Conservation (phyloP, 2,329 filamentous ascomycete genomes). For the Orbilia blumenaviensis region DNA sequence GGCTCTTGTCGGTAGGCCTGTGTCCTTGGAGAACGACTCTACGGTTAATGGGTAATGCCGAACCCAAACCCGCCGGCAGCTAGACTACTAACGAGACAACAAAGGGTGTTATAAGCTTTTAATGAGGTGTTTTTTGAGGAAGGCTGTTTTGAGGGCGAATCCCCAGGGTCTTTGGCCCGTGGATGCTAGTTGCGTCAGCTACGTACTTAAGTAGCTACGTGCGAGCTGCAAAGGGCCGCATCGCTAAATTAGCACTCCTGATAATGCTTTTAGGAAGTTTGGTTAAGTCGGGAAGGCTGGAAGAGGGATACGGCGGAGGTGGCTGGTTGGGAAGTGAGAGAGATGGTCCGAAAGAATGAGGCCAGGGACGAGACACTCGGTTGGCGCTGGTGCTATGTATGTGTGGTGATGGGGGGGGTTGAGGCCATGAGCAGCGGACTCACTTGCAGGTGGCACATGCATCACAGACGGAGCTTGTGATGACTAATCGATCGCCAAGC, state of each 20-base stretch:
- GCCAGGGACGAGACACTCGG: neutral
- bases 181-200: slow-evolving; percentile 12
- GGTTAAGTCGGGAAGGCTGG: neutral
- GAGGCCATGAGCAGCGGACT: neutral
- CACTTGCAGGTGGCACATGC: slow-evolving; percentile 24
- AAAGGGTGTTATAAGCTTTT: too few species aligned
- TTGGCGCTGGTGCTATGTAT: neutral
- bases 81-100: too few species aligned
- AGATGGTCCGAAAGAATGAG: neutral
- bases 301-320: neutral
- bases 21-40: neutral
- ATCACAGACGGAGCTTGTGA: neutral
- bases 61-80: too few species aligned
- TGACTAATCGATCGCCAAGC: slow-evolving; percentile 16
- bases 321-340: neutral
- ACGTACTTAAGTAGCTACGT: too few species aligned
- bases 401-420: neutral
- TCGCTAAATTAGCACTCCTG: neutral
- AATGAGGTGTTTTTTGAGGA: too few species aligned
- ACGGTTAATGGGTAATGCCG: neutral
- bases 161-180: neutral
- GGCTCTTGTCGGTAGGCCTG: neutral
- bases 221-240: neutral
- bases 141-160: too few species aligned
- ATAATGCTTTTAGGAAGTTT: neutral